phyloP scores from a whole-genome alignment of 441 rosid species.

The Oxalis stricta region DNA sequence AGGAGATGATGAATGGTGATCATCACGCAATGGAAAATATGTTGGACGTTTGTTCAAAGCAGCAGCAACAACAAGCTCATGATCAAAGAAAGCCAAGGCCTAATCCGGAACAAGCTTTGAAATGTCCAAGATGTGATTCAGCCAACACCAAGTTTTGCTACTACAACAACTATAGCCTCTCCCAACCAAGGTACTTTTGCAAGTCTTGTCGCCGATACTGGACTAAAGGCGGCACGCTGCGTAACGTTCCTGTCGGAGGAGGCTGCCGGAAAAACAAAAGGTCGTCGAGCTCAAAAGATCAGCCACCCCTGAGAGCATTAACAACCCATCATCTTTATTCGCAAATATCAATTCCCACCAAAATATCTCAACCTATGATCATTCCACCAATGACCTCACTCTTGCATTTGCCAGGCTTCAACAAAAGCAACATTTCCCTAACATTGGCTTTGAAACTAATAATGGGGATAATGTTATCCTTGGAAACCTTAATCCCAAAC shows the following conservation, averaged over 20 bases:
- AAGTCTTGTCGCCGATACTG: conserved; percentile 85
- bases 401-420: conserved; percentile 65
- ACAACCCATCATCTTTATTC: no score
- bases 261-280: conserved; percentile 74
- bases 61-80: no score
- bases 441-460: no score
- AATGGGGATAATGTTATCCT: conserved; percentile 20
- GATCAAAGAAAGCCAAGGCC: conserved; percentile 52
- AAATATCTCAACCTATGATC: conserved; percentile 41
- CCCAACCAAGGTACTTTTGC: conserved; percentile 91
- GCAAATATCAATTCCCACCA: no score
- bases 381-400: conserved; percentile 44
- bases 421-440: no score
- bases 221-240: conserved; percentile 88
- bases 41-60: conserved; percentile 29
- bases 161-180: conserved; percentile 91
- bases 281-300: conserved; percentile 36
- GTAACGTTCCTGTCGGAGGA: conserved; percentile 91
- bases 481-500: conserved; percentile 20
- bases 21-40: conserved; percentile 39
- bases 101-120: conserved; percentile 59
- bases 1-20: conserved; percentile 45
- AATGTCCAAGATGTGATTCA: conserved; percentile 86
- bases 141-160: conserved; percentile 87
- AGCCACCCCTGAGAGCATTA: no score